Conservation (phyloP, 1,139 yeast genomes). For the Kurtzmaniella quercitrusa region DNA sequence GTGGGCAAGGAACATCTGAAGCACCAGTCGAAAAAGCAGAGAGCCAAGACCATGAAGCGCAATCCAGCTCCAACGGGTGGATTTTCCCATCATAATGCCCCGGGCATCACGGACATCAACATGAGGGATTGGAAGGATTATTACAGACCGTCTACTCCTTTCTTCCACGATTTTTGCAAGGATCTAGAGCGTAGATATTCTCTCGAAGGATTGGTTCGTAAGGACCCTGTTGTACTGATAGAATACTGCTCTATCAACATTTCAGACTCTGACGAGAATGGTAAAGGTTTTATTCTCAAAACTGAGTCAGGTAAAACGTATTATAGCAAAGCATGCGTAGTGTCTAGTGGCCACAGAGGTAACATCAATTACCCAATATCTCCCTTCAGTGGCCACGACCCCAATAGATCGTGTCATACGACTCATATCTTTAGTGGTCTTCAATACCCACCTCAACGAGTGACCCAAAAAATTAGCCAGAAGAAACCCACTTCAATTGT, state of each 20-base stretch:
- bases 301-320: conserved; percentile 23
- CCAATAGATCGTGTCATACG: conserved; percentile 39
- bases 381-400: conserved; percentile 19
- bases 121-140: conserved; percentile 46
- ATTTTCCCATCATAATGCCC: conserved; percentile 19
- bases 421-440: conserved; percentile 31
- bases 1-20: conserved; percentile 45
- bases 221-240: conserved; percentile 32
- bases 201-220: conserved; percentile 24
- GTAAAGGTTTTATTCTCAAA: conserved; percentile 26
- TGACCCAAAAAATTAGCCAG: conserved; percentile 13
- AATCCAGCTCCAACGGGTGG: conserved; percentile 10
- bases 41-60: conserved; percentile 10
- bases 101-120: conserved; percentile 37
- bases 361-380: conserved; percentile 29
- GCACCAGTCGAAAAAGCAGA: conserved; percentile 33
- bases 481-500: conserved; percentile 21
- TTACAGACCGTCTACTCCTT: conserved; percentile 39
- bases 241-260: conserved; percentile 25
- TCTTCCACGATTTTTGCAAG: conserved; percentile 38
- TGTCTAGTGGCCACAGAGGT: conserved; percentile 43
- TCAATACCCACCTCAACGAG: conserved; percentile 18
- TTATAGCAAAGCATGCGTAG: conserved; percentile 35
- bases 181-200: conserved; percentile 31
- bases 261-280: conserved; percentile 19